Evolutionary conservation across 257 asterid genomes (phyloP), one percentile per base, ranked within the genome.

Genomic region (Nicotiana attenuata): DNA sequence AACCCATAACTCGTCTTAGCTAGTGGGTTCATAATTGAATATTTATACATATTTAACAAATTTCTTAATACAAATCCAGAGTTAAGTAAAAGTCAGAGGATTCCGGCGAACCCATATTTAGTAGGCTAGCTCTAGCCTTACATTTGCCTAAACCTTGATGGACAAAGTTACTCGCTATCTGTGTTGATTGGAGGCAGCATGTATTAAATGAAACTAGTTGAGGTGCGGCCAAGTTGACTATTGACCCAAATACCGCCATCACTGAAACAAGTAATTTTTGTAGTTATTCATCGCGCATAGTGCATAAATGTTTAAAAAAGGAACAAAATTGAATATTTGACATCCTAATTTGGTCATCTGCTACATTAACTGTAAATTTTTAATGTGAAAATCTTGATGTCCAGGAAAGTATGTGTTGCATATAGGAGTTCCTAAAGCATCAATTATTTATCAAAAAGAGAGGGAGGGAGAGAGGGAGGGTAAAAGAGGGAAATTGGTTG

Each of bases 401-500:
- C 15, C 38, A 75, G 38, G 15, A 73, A 31, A 73, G 38, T 73
- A 15, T 24, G 26, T 73, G 79, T 53, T 73, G 61, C 61, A 15
- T 73, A 73, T 73, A 47, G 22, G 79, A 47, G 22, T 47, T 73
- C 20, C 22, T 50, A 73, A 50, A 50, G 45, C 63, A 75, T 47
- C 24, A 16, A 75, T 75, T 24, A 75, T 24, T 24, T 73, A 50
- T 24, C 22, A 47, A 24, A 73, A 24, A 15, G 60, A n/a, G 41
- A 73, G 79, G 10, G 61, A 7, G 61, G 10, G 20, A 55, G 60
- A 16, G 59, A 53, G 61, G 41, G 63, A 7, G 41, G 41, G 17
- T 24, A 24, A 64, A 64, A 47, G 79, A 75, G 63, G 50, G 79
- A 75, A 50, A 50, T 50, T 75, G 24, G 63, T 75, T 75, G 79